Conservation (phyloP, 2,329 filamentous ascomycete genomes). For the Apiospora koreana region DNA sequence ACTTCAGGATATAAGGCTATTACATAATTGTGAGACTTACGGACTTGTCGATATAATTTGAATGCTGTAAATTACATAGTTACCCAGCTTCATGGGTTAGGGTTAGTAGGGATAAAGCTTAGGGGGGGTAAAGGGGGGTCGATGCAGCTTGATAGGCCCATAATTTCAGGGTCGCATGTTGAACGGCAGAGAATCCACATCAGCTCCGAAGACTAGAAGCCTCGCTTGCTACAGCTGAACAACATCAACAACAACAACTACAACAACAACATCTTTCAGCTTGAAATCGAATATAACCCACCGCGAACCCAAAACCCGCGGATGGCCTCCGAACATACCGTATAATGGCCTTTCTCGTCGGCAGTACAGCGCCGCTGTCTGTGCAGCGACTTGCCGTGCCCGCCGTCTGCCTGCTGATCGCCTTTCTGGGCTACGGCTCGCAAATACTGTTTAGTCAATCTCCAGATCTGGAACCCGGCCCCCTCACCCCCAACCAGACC, state of each 20-base stretch:
- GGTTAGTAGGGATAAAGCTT: not conserved
- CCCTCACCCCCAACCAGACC: slow-evolving; percentile 57
- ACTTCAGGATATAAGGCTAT: too few relatives aligned
- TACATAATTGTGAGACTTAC: too few relatives aligned
- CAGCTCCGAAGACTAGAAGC: not conserved
- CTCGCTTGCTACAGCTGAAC: not conserved
- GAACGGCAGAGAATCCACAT: not conserved
- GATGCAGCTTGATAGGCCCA: not conserved
- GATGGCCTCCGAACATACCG: not conserved
- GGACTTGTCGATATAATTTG: too few relatives aligned
- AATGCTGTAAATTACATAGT: too few relatives aligned
- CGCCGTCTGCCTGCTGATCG: slow-evolving; percentile 64
- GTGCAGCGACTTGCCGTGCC: slow-evolving; percentile 67
- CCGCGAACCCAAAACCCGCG: not conserved
- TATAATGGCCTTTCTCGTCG: slow-evolving; percentile 33
- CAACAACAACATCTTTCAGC: not conserved
- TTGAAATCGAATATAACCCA: not conserved
- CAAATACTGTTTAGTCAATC: slow-evolving; percentile 69
- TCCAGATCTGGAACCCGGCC: slow-evolving; percentile 59
- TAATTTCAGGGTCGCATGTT: not conserved
- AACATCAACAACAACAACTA: not conserved
- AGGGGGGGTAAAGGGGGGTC: too few relatives aligned
- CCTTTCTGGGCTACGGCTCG: slow-evolving; percentile 70
- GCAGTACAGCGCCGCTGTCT: slow-evolving; percentile 25
- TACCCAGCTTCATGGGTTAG: too few relatives aligned